Base-by-base conservation (phyloP, 371 early-diverging fungal genomes). In the Gilbertella persicaria region DNA sequence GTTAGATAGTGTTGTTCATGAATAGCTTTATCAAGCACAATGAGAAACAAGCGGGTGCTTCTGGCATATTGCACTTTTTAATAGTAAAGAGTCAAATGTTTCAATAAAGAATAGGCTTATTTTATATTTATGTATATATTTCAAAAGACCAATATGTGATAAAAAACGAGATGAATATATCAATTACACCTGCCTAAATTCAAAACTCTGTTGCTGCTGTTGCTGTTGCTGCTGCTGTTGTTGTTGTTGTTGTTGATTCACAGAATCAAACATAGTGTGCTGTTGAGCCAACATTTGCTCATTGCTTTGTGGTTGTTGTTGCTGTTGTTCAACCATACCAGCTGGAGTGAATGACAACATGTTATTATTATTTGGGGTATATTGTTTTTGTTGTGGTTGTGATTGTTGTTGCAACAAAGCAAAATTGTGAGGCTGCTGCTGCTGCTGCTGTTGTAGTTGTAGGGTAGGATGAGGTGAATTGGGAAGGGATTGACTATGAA, bases 271-370 rank as follows among this genome's bases (percentile, higher is more conserved):
- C 50, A 55, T 39, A 10, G 25, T 37, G 14, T 48, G 36, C 19
- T 38, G 39, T 20, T 45, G 45, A 14, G 21, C 17, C 30, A 30
- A 26, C 25, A 43, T 29, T 16, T 16, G 25, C 39, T 43, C 35
- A 7, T 21, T 14, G n/a, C 3, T 39, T 40, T 47, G 55, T 26
- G 45, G 49, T 26, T 49, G 46, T 41, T 47, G 60, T 50, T 58
- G 50, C 36, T 50, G 61, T 19, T 45, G 53, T 48, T 64, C 65
- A 44, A 60, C 58, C 58, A 66, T 62, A 58, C 66, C 66, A 23
- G 66, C 62, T 62, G 66, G 62, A 53, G 65, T 46, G 55, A 50
- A 65, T 19, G 55, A 42, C 49, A 55, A 43, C 55, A 60, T 48
- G 45, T 49, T 55, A 43, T 43, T 33, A 24, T 30, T 56, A 6